Percentiles rank a stretch among this genome's conserved stretches.
Evolutionary conservation across 192 early-diverging fungal species (phyloP).

Genomic region (Coemansia sp.): DNA sequence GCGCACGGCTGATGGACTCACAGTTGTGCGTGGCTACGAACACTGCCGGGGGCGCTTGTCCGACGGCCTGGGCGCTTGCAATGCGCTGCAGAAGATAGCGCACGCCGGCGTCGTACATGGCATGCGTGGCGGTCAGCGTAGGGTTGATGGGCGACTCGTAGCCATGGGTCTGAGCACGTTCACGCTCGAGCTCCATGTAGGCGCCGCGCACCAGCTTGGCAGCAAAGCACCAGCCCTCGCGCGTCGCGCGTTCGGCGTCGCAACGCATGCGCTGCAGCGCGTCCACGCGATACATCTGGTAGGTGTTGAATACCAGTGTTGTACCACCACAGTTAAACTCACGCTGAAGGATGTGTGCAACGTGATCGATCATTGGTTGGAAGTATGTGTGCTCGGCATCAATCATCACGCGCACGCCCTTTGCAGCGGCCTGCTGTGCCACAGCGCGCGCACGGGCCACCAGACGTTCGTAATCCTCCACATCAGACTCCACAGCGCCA

Average conservation of each 20-base stretch:
- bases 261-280: slow-evolving; percentile 59
- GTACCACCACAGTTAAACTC: slow-evolving; percentile 63
- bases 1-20: slow-evolving; percentile 66
- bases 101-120: slow-evolving; percentile 77
- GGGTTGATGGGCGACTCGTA: slow-evolving; percentile 81
- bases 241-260: slow-evolving; percentile 66
- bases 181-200: slow-evolving; percentile 75
- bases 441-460: slow-evolving; percentile 70
- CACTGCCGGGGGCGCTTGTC: slow-evolving; percentile 55
- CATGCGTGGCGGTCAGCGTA: slow-evolving; percentile 77
- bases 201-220: slow-evolving; percentile 88
- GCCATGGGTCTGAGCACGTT: slow-evolving; percentile 66
- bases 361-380: slow-evolving; percentile 88
- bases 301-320: slow-evolving; percentile 89
- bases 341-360: slow-evolving; percentile 67
- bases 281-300: slow-evolving; percentile 91
- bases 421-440: slow-evolving; percentile 59
- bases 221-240: slow-evolving; percentile 75
- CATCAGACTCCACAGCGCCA: slow-evolving; percentile 57
- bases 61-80: slow-evolving; percentile 27
- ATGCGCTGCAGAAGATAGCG: slow-evolving; percentile 67
- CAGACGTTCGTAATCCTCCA: slow-evolving; percentile 68
- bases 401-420: slow-evolving; percentile 75
- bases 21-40: slow-evolving; percentile 92
- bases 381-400: slow-evolving; percentile 95